Evolutionary conservation across 2,329 filamentous ascomycete species (phyloP).

Genomic region (Fusarium tupiense): DNA sequence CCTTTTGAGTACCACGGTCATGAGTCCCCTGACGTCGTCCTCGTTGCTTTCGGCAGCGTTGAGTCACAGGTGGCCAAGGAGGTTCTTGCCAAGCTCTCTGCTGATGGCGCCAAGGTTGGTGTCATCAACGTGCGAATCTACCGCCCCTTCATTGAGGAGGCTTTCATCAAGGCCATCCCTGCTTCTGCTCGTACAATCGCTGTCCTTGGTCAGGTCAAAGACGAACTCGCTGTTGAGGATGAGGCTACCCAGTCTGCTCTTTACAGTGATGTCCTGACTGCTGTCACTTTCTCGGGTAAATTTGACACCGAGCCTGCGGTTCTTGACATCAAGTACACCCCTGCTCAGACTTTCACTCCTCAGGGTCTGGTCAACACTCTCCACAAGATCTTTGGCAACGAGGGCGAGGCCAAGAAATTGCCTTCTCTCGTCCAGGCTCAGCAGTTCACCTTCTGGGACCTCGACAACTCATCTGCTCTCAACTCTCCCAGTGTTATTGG

Average conservation of each 20-base stretch:
- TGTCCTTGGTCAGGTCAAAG: slow-evolving; percentile 88
- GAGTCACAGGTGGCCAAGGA: slow-evolving; percentile 89
- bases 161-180: slow-evolving; percentile 85
- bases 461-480: slow-evolving; percentile 76
- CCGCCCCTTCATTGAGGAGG: slow-evolving; percentile 93
- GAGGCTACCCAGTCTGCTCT: slow-evolving; percentile 82
- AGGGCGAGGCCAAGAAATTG: slow-evolving; percentile 57
- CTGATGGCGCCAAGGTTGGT: slow-evolving; percentile 80
- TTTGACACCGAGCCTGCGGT: slow-evolving; percentile 72
- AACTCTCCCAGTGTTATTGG: slow-evolving; percentile 70
- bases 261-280: slow-evolving; percentile 89
- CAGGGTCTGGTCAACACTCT: slow-evolving; percentile 62
- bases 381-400: slow-evolving; percentile 63
- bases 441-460: slow-evolving; percentile 95
- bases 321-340: slow-evolving; percentile 89
- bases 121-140: slow-evolving; percentile 93
- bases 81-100: slow-evolving; percentile 76
- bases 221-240: slow-evolving; percentile 78
- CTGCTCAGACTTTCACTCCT: slow-evolving; percentile 67
- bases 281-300: slow-evolving; percentile 80
- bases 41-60: slow-evolving; percentile 92
- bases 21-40: slow-evolving; percentile 77
- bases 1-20: slow-evolving; percentile 96
- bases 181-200: slow-evolving; percentile 78
- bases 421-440: slow-evolving; percentile 67